Conservation (phyloP, 306 rosid species). For the Gleditsia sinensis region DNA sequence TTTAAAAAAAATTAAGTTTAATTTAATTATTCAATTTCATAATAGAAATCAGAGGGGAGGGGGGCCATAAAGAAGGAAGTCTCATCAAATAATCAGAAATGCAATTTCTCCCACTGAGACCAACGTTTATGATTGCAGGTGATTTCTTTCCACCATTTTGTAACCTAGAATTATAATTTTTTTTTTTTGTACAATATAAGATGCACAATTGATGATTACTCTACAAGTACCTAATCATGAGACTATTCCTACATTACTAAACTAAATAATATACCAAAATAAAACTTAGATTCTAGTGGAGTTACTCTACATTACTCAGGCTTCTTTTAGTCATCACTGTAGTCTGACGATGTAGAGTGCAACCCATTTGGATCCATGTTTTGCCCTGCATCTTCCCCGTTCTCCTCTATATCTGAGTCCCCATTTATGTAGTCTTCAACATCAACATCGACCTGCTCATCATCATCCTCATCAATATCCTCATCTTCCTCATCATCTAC, state of each 20-base stretch:
- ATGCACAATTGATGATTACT: not conserved
- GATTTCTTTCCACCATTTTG: conserved; percentile 29
- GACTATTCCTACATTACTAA: conserved; percentile 25
- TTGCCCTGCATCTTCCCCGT: conserved; percentile 36
- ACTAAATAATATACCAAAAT: conserved; percentile 8
- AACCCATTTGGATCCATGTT: conserved; percentile 29
- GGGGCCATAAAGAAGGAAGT: no score
- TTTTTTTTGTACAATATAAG: not conserved
- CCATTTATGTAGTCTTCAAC: conserved; percentile 44
- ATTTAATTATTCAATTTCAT: no score
- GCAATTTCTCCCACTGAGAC: conserved; percentile 13
- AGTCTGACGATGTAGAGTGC: conserved; percentile 48
- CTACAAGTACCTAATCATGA: conserved; percentile 7
- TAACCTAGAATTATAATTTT: conserved; percentile 19
- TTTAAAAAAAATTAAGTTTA: no score
- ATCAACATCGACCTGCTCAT: conserved; percentile 43
- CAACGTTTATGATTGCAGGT: not conserved
- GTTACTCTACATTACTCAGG: not conserved
- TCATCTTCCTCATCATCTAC: conserved; percentile 39
- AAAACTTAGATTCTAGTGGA: conserved; percentile 3
- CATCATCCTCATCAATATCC: conserved; percentile 25
- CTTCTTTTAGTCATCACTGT: conserved; percentile 41
- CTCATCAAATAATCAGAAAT: not conserved
- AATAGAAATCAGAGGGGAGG: no score
- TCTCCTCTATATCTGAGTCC: conserved; percentile 43